These are phyloP conservation scores for Trichoderma gracile DNA, from an alignment of 2,329 filamentous ascomycete genomes.

Conservation along the genomic window DNA sequence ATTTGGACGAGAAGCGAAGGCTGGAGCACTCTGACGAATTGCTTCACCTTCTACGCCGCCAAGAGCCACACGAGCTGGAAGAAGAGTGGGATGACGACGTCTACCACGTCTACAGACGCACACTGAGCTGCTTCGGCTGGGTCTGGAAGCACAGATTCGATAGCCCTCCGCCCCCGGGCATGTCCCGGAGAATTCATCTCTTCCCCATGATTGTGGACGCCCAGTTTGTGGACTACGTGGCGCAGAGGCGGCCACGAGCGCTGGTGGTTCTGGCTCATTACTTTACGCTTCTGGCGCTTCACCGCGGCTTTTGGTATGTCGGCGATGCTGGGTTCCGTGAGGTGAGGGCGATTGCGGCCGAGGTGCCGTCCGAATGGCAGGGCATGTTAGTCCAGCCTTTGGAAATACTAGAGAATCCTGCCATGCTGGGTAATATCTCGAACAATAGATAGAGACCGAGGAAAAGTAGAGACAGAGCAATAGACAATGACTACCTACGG, in stretches of 20 bases:
- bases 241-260: constrained; percentile 30
- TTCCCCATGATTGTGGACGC: constrained; percentile 31
- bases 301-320: constrained; percentile 30
- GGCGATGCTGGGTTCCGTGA: constrained; percentile 21
- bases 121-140: constrained; percentile 29
- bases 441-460: no score
- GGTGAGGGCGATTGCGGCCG: background rate
- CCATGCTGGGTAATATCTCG: background rate
- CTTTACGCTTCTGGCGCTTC: constrained; percentile 28
- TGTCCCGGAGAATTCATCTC: constrained; percentile 27
- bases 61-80: constrained; percentile 9
- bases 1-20: background rate
- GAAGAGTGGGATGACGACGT: constrained; percentile 26
- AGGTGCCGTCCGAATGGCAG: background rate
- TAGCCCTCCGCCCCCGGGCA: constrained; percentile 1
- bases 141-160: constrained; percentile 28
- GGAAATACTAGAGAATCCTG: background rate
- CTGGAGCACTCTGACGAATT: background rate
- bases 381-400: constrained; percentile 3
- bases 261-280: constrained; percentile 32
- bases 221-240: constrained; percentile 29
- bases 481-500: no score
- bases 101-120: constrained; percentile 29
- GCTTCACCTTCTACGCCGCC: background rate
- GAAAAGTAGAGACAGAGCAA: background rate